Evolutionary conservation across 2,329 filamentous ascomycete species (phyloP), one percentile per base, ranked within the genome.

Genomic region (Grosmannia huntii): DNA sequence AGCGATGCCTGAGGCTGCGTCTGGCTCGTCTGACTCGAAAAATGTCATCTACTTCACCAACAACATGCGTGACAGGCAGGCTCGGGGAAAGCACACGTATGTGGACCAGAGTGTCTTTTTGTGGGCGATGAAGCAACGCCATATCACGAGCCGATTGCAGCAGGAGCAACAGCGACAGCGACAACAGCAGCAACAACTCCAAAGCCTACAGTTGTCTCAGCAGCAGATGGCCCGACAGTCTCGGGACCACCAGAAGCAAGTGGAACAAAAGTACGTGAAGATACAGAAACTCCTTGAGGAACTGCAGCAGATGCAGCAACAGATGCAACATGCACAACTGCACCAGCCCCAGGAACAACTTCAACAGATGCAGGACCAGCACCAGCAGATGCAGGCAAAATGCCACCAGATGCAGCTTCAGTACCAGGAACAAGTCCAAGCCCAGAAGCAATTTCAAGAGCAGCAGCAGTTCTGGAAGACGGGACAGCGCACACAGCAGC

Each of bases 51-150:
- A 31, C 41, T 78, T 80, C 67, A 79, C 77, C 0, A 62, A 71
- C 23, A 68, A 72, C 60, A 80, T 80, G 77, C 77, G 79, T 64
- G 80, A 84, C 66, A 74, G 74, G 6, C 81, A 84, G 67, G 78
- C 81, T 5, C 73, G 81, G 48, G 80, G 81, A 56, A 82, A 82
- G 64, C 75, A 83, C 61, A 77, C 78, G 10, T 62, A 64, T 25
- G 65, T 64, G 56, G 50, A 21, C 33, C 27, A 36, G 28, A 28
- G 36, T 48, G 55, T 25, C 31, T 7, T 27, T 23, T 12, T 33
- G 12, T 11, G 5, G 52, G 5, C 19, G 33, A 36, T 41, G 52
- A 16, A 53, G 6, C 31, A 53, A 16, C n/a, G 4, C 5, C 31
- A 50, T 25, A 23, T 49, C 6, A 41, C 48, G 50, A 51, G 36